phyloP scores from a whole-genome alignment of 2,329 filamentous ascomycete genomes.

The Venturia aucupariae region DNA sequence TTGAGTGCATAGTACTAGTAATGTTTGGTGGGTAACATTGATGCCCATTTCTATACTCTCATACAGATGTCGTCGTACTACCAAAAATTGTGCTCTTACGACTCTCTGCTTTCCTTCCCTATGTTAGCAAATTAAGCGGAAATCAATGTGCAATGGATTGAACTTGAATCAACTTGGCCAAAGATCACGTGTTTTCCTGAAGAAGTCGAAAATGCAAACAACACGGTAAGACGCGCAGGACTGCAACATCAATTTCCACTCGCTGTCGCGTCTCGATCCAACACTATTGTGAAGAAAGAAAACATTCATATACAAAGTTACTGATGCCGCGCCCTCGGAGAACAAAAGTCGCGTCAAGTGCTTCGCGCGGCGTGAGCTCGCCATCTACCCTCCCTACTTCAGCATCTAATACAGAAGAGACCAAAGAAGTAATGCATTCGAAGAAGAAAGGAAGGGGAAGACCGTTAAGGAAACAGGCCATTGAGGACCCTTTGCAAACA shows the following conservation, averaged over 20 bases:
- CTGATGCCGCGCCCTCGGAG: slow-evolving; percentile 29
- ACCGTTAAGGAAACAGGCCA: background rate
- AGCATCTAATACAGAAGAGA: background rate
- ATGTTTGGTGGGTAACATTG: background rate
- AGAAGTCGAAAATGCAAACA: background rate
- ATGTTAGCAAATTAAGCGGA: too few species aligned
- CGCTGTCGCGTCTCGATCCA: background rate
- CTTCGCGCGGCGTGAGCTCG: background rate
- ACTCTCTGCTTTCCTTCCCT: too few species aligned
- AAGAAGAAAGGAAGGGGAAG: background rate
- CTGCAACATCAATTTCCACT: background rate
- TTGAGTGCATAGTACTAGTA: background rate
- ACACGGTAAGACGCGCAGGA: background rate
- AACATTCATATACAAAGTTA: background rate
- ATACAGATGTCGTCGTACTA: background rate
- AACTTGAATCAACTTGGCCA: too few species aligned
- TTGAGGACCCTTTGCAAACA: background rate
- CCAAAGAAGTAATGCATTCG: background rate
- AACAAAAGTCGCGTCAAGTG: slow-evolving; percentile 20
- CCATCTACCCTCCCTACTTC: background rate
- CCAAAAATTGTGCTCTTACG: too few species aligned
- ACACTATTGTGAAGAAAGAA: background rate
- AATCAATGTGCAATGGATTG: too few species aligned
- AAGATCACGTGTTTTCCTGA: background rate
- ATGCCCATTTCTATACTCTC: background rate